Evolutionary conservation across 2,329 filamentous ascomycete species (phyloP), one percentile per base, ranked within the genome.

Genomic region (Phyllosticta citrichinensis): DNA sequence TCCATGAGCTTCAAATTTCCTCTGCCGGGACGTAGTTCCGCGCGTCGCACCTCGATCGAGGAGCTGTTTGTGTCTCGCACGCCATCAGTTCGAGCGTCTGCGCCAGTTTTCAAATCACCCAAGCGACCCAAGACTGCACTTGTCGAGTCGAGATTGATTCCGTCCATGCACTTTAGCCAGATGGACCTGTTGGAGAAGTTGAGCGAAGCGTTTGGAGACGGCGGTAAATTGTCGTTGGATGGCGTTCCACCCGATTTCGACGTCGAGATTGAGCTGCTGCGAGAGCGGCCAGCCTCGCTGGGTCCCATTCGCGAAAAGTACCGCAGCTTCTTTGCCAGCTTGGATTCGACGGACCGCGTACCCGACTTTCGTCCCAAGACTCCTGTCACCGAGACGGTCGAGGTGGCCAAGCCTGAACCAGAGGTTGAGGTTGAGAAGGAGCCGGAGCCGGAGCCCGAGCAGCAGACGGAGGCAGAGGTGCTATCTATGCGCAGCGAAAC

Each of bases 101-200:
- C 40, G 19, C n/a, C 52, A 27, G 60, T 62, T 6, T 51, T 55
- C 22, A 55, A 52, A n/a, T 57, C 55, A 3, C 55, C 55, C 6
- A 47, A 47, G 40, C 40, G 40, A 47, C 5, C 40, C 17, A 47
- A 47, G 17, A 52, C 33, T 17, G 57, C 52, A 14, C 52, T 59
- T 9, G 52, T 35, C 5, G 61, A 76, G 52, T 71, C 70, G 51
- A 70, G 73, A 59, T 71, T 74, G 14, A 69, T 80, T 30, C 78
- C 78, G 14, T 78, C 76, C 8, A 70, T 80, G 63, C 75, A 79
- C 63, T 80, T 80, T 68, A 80, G 77, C 62, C 71, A 71, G 8
- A 74, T 75, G 65, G 73, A 79, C 64, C 66, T 80, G 54, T 71
- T 79, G 58, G 73, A 75, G 51, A 77, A 75, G 65, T 64, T 80